phyloP scores from a whole-genome alignment of 2,329 filamentous ascomycete genomes.

The Cladophialophora carrionii region DNA sequence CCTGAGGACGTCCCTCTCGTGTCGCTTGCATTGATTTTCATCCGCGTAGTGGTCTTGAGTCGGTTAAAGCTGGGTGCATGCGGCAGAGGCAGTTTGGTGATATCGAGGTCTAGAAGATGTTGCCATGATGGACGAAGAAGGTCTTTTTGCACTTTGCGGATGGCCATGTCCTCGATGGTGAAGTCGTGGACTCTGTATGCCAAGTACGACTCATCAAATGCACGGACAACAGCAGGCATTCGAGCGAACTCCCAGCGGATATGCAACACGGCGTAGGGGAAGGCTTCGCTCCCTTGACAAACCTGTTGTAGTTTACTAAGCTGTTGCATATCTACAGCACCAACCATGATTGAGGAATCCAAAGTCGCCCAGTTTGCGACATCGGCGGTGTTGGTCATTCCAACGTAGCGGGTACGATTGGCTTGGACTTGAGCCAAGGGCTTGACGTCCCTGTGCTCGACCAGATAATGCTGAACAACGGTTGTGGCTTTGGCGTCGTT shows the following conservation, averaged over 20 bases:
- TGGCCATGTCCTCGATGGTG: conserved; percentile 57
- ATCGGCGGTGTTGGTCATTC: conserved; percentile 50
- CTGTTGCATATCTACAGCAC: conserved; percentile 18
- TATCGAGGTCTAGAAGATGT: conserved; percentile 53
- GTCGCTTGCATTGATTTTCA: conserved; percentile 16
- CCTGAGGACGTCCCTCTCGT: conserved; percentile 37
- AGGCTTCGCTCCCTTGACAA: conserved; percentile 41
- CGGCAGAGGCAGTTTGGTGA: conserved; percentile 54
- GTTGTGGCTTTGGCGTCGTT: conserved; percentile 21
- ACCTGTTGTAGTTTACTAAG: conserved; percentile 35
- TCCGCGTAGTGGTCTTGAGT: conserved; percentile 15
- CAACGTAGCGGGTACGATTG: conserved; percentile 54
- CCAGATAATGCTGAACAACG: conserved; percentile 45
- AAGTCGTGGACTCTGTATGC: conserved; percentile 57
- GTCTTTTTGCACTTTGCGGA: conserved; percentile 53
- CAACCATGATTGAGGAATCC: conserved; percentile 52
- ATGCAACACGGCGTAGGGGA: conserved; percentile 58
- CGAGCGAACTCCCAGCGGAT: conserved; percentile 53
- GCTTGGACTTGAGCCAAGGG: conserved; percentile 54
- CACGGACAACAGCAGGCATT: conserved; percentile 21
- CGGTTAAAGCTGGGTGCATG: conserved; percentile 14
- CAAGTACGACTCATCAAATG: conserved; percentile 39
- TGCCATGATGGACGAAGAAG: conserved; percentile 56
- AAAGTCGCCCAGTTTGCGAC: conserved; percentile 54
- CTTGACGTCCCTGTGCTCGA: conserved; percentile 48